Base-by-base conservation (phyloP, 352 stramenopile genomes). In the Globisporangium ultimum region DNA sequence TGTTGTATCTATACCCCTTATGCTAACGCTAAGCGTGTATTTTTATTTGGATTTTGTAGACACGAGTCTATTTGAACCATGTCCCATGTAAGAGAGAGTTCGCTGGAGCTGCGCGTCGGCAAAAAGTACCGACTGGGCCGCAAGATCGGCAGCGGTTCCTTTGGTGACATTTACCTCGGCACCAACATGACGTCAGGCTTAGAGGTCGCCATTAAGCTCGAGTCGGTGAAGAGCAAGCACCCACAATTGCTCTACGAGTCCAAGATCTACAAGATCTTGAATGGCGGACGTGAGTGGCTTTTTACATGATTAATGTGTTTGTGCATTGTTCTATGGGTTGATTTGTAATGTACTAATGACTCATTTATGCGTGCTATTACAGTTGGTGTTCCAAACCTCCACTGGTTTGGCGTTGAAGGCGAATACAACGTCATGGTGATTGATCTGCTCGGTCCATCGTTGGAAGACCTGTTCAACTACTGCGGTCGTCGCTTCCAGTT, bases 391-490 rank as follows among this genome's bases (percentile, higher is more conserved):
- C 97, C 97, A 4, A 98, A 98, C 70, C 89, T 99, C 34, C 89
- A 95, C 63, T 99, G 97, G 96, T 99, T 99, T 71, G 97, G 97
- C 47, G 96, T 99, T 21, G 97, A 99, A 81, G 97, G 96, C 52
- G 96, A 99, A 72, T 99, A 99, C 87, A 99, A 99, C 67, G 97
- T 99, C 36, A 99, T 99, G 97, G 97, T 99, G 21, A 96, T 99
- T 52, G 98, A 99, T 72, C 76, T 99, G 43, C 80, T 99, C 8
- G 98, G 98, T 17, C 97, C 97, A 7, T 99, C 91, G 47, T 78
- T 95, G 10, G 86, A 95, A 48, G 84, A 95, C 53, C 65, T 96
- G 41, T 96, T 96, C 74, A 96, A 94, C 70, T 93, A 92, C 71
- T 96, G 87, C 60, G 84, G 84, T 11, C 78, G 86, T 17, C 80